Percentiles rank a stretch among this genome's conserved stretches.
Evolutionary conservation across 2,329 filamentous ascomycete species (phyloP).

Genomic region (Colletotrichum abscissum): DNA sequence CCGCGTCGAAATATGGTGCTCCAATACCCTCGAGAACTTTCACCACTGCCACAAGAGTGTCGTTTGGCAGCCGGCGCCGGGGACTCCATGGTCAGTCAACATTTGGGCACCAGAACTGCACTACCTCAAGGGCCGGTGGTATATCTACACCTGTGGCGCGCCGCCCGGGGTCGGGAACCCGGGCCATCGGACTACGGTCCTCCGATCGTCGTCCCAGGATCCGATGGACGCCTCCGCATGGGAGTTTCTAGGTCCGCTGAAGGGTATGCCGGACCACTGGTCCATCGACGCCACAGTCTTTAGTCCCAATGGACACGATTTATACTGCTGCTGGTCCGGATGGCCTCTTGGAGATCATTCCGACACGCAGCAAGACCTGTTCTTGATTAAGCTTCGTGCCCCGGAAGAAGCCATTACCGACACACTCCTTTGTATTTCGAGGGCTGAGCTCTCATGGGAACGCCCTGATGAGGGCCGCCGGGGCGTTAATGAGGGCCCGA

Average conservation of each 20-base stretch:
- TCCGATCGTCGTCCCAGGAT: conserved; percentile 54
- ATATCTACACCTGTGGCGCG: conserved; percentile 53
- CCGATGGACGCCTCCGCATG: conserved; percentile 58
- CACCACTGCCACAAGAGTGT: conserved; percentile 38
- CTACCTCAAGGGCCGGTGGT: conserved; percentile 38
- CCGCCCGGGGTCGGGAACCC: conserved; percentile 58
- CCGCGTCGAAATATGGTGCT: conserved; percentile 49
- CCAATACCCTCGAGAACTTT: conserved; percentile 45
- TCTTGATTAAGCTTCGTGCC: conserved; percentile 47
- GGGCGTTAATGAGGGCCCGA: conserved; percentile 67
- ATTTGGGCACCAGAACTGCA: conserved; percentile 41
- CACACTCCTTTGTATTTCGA: conserved; percentile 58
- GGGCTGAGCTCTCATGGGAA: conserved; percentile 64
- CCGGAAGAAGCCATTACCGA: conserved; percentile 55
- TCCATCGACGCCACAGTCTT: conserved; percentile 66
- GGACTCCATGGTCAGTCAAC: conserved; percentile 37
- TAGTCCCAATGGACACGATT: conserved; percentile 54
- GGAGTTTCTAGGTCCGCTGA: conserved; percentile 62
- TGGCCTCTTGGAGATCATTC: conserved; percentile 49
- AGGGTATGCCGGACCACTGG: conserved; percentile 60
- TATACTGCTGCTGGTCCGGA: conserved; percentile 65
- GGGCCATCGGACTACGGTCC: conserved; percentile 52
- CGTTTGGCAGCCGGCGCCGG: conserved; percentile 40
- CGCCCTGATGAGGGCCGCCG: conserved; percentile 47
- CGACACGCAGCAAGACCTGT: conserved; percentile 29